Base-by-base conservation (phyloP, 148 eudicot species). In the Nepenthes gracilis region DNA sequence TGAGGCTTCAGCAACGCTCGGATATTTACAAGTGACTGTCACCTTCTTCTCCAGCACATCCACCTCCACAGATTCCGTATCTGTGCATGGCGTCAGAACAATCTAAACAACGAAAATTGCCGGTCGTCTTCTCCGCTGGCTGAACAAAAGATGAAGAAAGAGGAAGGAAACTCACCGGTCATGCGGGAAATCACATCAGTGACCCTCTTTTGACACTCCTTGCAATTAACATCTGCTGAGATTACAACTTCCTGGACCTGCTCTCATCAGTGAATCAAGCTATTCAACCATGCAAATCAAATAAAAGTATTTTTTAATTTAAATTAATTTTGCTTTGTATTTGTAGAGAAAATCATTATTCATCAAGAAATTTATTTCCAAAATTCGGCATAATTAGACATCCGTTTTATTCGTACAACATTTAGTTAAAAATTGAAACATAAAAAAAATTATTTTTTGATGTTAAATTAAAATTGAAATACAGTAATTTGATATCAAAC, bases 241-340 rank as follows among this genome's bases (percentile, higher is more conserved):
- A 87, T 67, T 34, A 87, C 95, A 63, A 87, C 82, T 79, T 84
- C 89, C 40, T 87, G 87, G 50, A 77, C 83, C 95, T 83, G 73
- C 60, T 48, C 15, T 52, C 55, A 12, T 11, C 5, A 33, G 34
- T 4, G 9, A 36, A 53, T 37, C 47, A 4, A 38, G 12, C 59
- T 1, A 63, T 9, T 35, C 15, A 37, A 5, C 6, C 15, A 13
- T 54, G 33, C 12, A 60, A 6, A 60, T 32, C 8, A 43, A 2
- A 4, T n/a, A 45, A 12, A 47, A 0, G 8, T 8, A 6, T 6
- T 6, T 47, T 34, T 7, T 13, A n/a, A n/a, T n/a, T n/a, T n/a
- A n/a, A n/a, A n/a, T n/a, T n/a, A n/a, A n/a, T n/a, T n/a, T n/a
- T n/a, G n/a, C n/a, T n/a, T n/a, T n/a, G n/a, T n/a, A n/a, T n/a